Evolutionary conservation across 2,329 filamentous ascomycete species (phyloP).

Genomic region (Zymoseptoria tritici): DNA sequence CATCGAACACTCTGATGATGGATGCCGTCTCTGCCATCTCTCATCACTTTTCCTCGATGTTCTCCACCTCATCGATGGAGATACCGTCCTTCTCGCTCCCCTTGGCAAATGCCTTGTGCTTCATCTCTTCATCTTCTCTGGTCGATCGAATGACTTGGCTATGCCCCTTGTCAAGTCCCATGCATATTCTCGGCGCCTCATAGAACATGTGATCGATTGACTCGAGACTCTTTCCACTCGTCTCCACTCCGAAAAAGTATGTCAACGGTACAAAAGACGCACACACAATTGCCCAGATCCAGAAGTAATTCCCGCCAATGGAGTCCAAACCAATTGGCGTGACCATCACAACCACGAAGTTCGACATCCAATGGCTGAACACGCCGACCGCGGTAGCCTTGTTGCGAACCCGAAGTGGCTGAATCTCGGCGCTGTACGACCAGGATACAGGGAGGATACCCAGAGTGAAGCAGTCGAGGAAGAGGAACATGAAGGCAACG

Average conservation of each 20-base stretch:
- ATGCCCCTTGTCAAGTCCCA: constrained; percentile 28
- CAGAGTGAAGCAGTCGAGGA: constrained; percentile 49
- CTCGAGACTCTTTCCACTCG: constrained; percentile 21
- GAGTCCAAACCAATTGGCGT: constrained; percentile 21
- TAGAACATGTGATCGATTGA: constrained; percentile 27
- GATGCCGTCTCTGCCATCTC: no score
- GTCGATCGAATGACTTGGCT: constrained; percentile 15
- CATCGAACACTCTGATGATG: no score
- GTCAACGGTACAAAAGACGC: constrained; percentile 42
- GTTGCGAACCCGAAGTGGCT: constrained; percentile 42
- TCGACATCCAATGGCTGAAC: constrained; percentile 44
- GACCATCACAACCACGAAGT: constrained; percentile 34
- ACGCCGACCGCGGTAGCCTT: constrained; percentile 43
- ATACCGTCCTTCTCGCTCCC: constrained; percentile 8
- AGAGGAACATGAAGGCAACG: constrained; percentile 41
- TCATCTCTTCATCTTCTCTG: constrained; percentile 17
- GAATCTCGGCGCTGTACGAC: constrained; percentile 43
- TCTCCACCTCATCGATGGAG: constrained; percentile 1
- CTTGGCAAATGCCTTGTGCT: constrained; percentile 14
- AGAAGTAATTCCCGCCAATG: constrained; percentile 43
- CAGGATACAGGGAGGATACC: constrained; percentile 37
- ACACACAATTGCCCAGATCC: constrained; percentile 50
- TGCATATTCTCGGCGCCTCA: constrained; percentile 26
- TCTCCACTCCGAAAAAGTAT: constrained; percentile 32
- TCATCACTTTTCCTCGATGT: not conserved